phyloP scores from a whole-genome alignment of 306 rosid species.

The Cyamopsis tetragonoloba region DNA sequence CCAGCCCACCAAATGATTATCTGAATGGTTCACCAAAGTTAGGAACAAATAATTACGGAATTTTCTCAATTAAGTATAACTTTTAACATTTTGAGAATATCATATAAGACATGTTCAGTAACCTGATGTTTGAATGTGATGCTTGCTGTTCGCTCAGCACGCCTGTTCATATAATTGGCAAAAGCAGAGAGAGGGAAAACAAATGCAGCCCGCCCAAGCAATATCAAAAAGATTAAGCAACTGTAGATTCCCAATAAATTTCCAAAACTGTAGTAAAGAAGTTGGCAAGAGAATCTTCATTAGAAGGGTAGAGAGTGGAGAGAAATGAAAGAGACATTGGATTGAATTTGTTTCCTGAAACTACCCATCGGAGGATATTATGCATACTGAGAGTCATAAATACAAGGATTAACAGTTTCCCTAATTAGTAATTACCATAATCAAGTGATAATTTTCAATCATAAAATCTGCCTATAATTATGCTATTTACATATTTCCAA shows the following conservation, averaged over 20 bases:
- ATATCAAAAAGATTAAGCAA: conserved; percentile 49
- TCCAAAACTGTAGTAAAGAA: conserved; percentile 47
- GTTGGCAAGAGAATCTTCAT: background rate
- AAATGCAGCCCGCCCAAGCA: conserved; percentile 81
- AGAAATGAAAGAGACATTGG: too few relatives aligned
- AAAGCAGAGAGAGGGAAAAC: conserved; percentile 78
- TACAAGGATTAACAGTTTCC: too few relatives aligned
- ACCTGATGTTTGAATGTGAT: conserved; percentile 76
- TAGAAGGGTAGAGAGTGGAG: too few relatives aligned
- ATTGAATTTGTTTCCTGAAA: too few relatives aligned
- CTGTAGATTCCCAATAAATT: conserved; percentile 52
- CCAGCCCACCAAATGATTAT: conserved; percentile 95
- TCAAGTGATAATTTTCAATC: too few relatives aligned
- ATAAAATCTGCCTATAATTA: too few relatives aligned
- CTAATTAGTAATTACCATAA: too few relatives aligned
- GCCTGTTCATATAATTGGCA: conserved; percentile 57
- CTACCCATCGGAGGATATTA: too few relatives aligned
- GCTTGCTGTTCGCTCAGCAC: conserved; percentile 30
- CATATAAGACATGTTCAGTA: conserved; percentile 5
- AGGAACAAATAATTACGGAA: background rate
- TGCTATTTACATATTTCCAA: too few relatives aligned
- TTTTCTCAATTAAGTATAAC: background rate
- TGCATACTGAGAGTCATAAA: too few relatives aligned
- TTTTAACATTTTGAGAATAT: background rate
- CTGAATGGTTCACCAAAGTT: conserved; percentile 34